Percentiles rank a stretch among this genome's conserved stretches.
phyloP scores from a whole-genome alignment of 257 asterid species.

The Vinca minor region DNA sequence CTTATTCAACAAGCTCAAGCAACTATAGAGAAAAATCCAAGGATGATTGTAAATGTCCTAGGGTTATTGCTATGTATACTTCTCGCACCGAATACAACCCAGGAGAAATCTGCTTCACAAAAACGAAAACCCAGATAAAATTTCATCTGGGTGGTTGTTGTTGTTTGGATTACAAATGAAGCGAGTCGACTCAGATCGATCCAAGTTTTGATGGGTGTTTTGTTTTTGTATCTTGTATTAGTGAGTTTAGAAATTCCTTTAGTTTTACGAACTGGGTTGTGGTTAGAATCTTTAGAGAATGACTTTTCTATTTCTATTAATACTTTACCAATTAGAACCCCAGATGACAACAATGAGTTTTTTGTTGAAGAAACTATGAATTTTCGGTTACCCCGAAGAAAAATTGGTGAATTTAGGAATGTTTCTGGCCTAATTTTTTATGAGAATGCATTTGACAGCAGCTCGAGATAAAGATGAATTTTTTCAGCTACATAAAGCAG shows the following conservation, averaged over 20 bases:
- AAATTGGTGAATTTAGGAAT: no score
- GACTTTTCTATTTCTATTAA: constrained; percentile 27
- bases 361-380: no score
- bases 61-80: no score
- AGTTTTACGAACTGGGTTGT: constrained; percentile 55
- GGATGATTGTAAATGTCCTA: no score
- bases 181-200: constrained; percentile 72
- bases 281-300: constrained; percentile 44
- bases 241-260: constrained; percentile 68
- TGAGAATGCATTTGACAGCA: constrained; percentile 40
- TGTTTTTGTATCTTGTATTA: constrained; percentile 56
- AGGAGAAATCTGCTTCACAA: no score
- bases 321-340: constrained; percentile 27
- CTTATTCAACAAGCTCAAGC: no score
- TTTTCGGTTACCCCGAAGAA: no score
- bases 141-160: constrained; percentile 23
- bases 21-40: no score
- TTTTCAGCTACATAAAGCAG: constrained; percentile 54
- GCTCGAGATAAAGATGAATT: constrained; percentile 45
- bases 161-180: no score
- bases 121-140: neutral
- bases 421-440: no score
- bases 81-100: no score
- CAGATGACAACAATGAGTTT: constrained; percentile 25
- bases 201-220: constrained; percentile 54